These are phyloP conservation scores for Phytophthora tentaculata DNA, from an alignment of 352 stramenopile species.

Conservation along the genomic window DNA sequence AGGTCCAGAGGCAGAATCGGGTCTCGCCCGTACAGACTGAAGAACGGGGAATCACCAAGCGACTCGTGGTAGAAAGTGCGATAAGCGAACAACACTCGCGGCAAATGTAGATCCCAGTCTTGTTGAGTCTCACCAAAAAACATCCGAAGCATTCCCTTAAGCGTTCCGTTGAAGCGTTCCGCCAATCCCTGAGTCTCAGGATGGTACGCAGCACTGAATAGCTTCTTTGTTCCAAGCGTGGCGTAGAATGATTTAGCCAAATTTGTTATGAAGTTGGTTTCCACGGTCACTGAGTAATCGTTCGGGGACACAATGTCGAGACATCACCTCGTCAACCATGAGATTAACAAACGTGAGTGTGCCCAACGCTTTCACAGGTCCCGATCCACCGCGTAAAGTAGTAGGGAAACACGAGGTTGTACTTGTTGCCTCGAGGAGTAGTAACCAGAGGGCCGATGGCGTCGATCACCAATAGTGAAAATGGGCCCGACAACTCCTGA, in stretches of 20 bases:
- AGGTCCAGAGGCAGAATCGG: too few species aligned
- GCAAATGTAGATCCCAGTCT: background rate
- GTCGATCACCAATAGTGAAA: background rate
- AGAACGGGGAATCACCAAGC: too few species aligned
- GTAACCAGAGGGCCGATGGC: background rate
- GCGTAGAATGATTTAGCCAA: background rate
- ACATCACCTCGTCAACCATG: background rate
- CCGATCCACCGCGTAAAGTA: background rate
- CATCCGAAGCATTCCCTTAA: background rate
- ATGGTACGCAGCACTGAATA: background rate
- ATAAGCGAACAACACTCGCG: too few species aligned
- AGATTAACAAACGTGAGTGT: background rate
- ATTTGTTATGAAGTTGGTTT: background rate
- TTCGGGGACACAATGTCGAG: too few species aligned
- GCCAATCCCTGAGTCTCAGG: background rate
- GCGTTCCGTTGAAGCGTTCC: background rate
- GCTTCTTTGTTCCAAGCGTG: background rate
- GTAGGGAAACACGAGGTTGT: background rate
- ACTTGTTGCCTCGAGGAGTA: background rate
- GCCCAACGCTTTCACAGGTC: background rate
- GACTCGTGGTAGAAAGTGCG: too few species aligned
- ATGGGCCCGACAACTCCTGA: too few species aligned
- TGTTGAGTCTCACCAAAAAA: background rate
- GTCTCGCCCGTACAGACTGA: too few species aligned
- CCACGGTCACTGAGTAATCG: background rate